Percentiles rank a stretch among this genome's conserved stretches.
Conservation (phyloP, 2,329 filamentous ascomycete genomes). For the Alternaria conjuncta region DNA sequence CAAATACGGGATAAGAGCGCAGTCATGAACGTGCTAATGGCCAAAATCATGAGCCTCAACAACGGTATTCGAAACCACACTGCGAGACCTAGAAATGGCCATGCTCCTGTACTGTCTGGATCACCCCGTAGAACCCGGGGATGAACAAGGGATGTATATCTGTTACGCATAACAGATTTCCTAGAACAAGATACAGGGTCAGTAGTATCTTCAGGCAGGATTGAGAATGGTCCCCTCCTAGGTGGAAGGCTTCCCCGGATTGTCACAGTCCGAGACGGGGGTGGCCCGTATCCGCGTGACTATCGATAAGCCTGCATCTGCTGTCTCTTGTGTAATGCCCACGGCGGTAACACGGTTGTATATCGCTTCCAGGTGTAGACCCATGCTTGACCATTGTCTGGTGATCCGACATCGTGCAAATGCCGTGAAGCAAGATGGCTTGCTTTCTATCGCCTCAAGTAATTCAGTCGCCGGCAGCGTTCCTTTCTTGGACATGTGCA, state of each 20-base stretch:
- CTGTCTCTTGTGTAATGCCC: slow-evolving; percentile 8
- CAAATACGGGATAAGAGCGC: background rate
- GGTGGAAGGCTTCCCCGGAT: background rate
- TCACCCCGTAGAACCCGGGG: background rate
- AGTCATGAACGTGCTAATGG: background rate
- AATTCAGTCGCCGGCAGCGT: background rate
- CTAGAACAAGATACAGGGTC: background rate
- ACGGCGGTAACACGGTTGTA: background rate
- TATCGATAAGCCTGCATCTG: slow-evolving; percentile 20
- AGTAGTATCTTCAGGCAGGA: background rate
- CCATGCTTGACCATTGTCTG: background rate
- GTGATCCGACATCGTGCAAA: background rate
- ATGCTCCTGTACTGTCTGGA: background rate
- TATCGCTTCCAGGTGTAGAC: background rate
- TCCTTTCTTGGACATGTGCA: background rate
- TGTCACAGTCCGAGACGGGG: slow-evolving; percentile 2
- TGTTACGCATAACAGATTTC: background rate
- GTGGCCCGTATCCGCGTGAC: slow-evolving; percentile 2
- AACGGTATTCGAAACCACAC: background rate
- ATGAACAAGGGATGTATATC: background rate
- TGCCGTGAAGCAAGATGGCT: background rate
- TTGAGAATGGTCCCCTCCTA: background rate
- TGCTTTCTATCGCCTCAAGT: background rate
- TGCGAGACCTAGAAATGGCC: background rate
- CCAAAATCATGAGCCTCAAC: background rate